Conservation (phyloP, 2,329 filamentous ascomycete species). For the Ascochyta viciae-villosae region DNA sequence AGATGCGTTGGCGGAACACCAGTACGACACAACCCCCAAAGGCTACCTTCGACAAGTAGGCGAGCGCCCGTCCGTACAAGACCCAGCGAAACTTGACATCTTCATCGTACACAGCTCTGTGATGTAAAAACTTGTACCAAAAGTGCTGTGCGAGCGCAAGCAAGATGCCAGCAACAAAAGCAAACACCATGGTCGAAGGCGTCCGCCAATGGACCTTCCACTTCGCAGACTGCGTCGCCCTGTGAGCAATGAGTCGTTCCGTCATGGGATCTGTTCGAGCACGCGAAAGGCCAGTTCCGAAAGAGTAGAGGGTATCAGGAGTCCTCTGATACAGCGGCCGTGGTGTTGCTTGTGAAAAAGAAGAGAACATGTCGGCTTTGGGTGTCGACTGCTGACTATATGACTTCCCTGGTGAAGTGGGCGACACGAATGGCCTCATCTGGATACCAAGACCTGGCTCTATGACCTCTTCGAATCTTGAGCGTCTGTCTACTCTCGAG, state of each 20-base stretch:
- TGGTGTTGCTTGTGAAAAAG: slow-evolving; percentile 18
- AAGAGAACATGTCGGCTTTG: slow-evolving; percentile 28
- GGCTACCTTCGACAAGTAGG: slow-evolving; percentile 45
- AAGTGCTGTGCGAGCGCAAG: slow-evolving; percentile 45
- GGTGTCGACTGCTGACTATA: slow-evolving; percentile 25
- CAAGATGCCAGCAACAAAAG: slow-evolving; percentile 38
- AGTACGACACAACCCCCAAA: slow-evolving; percentile 43
- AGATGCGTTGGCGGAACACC: slow-evolving; percentile 46
- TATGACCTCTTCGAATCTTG: slow-evolving; percentile 26
- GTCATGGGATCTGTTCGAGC: slow-evolving; percentile 40
- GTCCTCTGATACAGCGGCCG: slow-evolving; percentile 27
- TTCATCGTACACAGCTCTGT: slow-evolving; percentile 31
- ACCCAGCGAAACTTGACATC: slow-evolving; percentile 42
- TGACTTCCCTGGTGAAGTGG: slow-evolving; percentile 31
- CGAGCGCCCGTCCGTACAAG: slow-evolving; percentile 45
- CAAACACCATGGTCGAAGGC: slow-evolving; percentile 33
- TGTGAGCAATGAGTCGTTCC: slow-evolving; percentile 39
- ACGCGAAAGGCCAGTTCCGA: slow-evolving; percentile 29
- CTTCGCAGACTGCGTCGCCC: slow-evolving; percentile 39
- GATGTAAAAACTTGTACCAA: slow-evolving; percentile 41
- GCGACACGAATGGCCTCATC: slow-evolving; percentile 32
- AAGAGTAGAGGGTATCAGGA: slow-evolving; percentile 30
- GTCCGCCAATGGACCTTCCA: slow-evolving; percentile 50
- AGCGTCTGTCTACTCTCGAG: slow-evolving; percentile 16
- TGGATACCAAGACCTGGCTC: slow-evolving; percentile 38